Evolutionary conservation across 371 early-diverging fungal species (phyloP).

Genomic region (Saksenaea oblongispora): DNA sequence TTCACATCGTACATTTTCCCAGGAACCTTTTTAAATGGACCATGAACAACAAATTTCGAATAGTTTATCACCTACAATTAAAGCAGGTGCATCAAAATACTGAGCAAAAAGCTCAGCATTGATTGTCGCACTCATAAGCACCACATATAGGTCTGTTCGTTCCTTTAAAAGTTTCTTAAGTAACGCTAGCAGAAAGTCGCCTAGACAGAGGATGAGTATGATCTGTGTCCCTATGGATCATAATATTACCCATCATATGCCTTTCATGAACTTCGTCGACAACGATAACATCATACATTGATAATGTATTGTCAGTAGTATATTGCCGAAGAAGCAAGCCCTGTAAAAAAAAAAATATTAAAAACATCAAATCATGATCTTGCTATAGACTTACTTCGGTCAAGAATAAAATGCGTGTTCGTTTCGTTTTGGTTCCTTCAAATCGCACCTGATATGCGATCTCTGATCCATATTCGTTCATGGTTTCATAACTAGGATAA

Average conservation of each 20-base stretch:
- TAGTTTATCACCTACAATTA: conserved; percentile 25
- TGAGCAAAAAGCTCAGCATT: conserved; percentile 66
- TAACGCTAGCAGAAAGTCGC: conserved; percentile 63
- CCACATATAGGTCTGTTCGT: conserved; percentile 48
- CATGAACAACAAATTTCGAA: not conserved
- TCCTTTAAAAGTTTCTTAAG: conserved; percentile 47
- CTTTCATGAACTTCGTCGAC: conserved; percentile 82
- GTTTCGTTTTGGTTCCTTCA: conserved; percentile 61
- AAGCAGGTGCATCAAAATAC: conserved; percentile 58
- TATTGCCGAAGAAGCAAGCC: conserved; percentile 66
- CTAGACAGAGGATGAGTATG: conserved; percentile 8
- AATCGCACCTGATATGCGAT: conserved; percentile 75
- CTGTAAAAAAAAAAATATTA: conserved; percentile 21
- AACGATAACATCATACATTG: conserved; percentile 64
- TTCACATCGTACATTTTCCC: conserved; percentile 57
- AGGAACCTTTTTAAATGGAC: conserved; percentile 34
- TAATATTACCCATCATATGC: conserved; percentile 51
- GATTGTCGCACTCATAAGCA: conserved; percentile 86
- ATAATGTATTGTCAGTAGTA: conserved; percentile 55
- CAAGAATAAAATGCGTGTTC: conserved; percentile 65
- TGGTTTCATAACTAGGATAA: conserved; percentile 50
- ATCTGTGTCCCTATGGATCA: conserved; percentile 12
- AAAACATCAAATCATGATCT: conserved; percentile 10
- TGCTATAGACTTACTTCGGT: conserved; percentile 48
- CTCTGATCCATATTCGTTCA: conserved; percentile 67